Evolutionary conservation across 768 basidiomycete species (phyloP), one percentile per base, ranked within the genome.

Genomic region (Mycena amicta): DNA sequence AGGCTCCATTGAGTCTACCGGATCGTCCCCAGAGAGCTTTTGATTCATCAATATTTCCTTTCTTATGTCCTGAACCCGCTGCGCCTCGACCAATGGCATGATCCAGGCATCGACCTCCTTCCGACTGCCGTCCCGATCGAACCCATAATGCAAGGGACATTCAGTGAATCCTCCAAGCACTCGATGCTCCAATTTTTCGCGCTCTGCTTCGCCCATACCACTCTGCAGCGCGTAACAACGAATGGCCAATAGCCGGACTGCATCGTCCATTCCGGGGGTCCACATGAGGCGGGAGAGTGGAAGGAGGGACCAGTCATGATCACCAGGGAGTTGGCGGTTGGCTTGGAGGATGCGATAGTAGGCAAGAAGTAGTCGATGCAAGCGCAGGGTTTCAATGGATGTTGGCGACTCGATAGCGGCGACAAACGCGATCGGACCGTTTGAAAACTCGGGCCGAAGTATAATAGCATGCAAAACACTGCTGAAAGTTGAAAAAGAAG

Each of bases 301-400:
- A 61, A 86, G 80, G 23, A 86, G 74, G 0, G 81, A 74, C 93
- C 94, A 96, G 30, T 72, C 66, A n/a, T 86, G 73, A 16, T 82
- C 73, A 16, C 67, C 59, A 2, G 92, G 87, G 20, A 95, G 79
- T 60, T 84, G 76, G 16, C 86, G 85, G 69, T 92, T 93, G 23
- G 85, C 85, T 67, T 82, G 80, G 18, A 95, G 77, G 50, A 96
- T 80, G 37, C 95, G 87, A 68, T 90, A 90, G 67, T 95, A 92
- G 1, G 90, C 83, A 43, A 96, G 77, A 29, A 97, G 80, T 0
- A 90, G 71, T 50, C 78, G 77, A 23, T 95, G 91, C 13, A 95
- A 72, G n/a, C 80, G 78, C 20, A 67, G 66, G 4, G 70, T 53
- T 33, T 86, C 78, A 49, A 76, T 56, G 2, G 73, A 66, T 4